phyloP scores from a whole-genome alignment of 2,329 filamentous ascomycete species.

The Fusarium sp. region DNA sequence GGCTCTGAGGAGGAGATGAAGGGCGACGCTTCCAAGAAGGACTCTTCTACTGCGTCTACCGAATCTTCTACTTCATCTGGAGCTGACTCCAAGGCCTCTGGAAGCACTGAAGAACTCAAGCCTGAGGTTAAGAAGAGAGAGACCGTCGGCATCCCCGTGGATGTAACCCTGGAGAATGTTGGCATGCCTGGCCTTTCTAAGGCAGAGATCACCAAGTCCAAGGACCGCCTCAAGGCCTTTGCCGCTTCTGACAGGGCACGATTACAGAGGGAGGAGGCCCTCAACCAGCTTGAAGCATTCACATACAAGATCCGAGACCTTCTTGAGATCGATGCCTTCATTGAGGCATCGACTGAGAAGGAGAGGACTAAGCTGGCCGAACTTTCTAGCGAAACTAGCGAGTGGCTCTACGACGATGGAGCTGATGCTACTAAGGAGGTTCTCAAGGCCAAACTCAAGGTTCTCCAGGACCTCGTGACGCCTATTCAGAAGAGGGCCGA shows the following conservation, averaged over 20 bases:
- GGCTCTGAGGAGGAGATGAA: conserved; percentile 59
- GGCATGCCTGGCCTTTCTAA: conserved; percentile 67
- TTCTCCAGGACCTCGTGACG: conserved; percentile 82
- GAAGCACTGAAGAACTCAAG: conserved; percentile 63
- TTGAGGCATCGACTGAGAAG: conserved; percentile 77
- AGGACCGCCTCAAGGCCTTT: conserved; percentile 85
- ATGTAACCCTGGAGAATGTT: conserved; percentile 64
- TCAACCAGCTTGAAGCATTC: conserved; percentile 94
- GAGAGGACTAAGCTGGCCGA: conserved; percentile 78
- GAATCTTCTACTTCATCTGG: conserved; percentile 48
- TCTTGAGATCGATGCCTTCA: conserved; percentile 82
- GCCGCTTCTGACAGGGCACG: conserved; percentile 87
- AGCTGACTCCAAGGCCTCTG: conserved; percentile 62
- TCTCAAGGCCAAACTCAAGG: conserved; percentile 83
- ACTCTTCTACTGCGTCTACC: conserved; percentile 44
- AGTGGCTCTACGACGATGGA: conserved; percentile 94
- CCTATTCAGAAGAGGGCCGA: conserved; percentile 83
- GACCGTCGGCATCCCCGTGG: conserved; percentile 68
- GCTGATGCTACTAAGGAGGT: conserved; percentile 81
- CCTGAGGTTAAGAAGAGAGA: conserved; percentile 73
- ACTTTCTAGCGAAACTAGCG: conserved; percentile 78
- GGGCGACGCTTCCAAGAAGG: conserved; percentile 55
- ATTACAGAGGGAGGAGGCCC: conserved; percentile 83
- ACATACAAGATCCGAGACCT: conserved; percentile 92
- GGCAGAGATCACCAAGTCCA: conserved; percentile 66